Percentiles rank a stretch among this genome's conserved stretches.
Conservation (phyloP, 2,329 filamentous ascomycete genomes). For the Ophiognomonia clavigignenti-juglandacearum region DNA sequence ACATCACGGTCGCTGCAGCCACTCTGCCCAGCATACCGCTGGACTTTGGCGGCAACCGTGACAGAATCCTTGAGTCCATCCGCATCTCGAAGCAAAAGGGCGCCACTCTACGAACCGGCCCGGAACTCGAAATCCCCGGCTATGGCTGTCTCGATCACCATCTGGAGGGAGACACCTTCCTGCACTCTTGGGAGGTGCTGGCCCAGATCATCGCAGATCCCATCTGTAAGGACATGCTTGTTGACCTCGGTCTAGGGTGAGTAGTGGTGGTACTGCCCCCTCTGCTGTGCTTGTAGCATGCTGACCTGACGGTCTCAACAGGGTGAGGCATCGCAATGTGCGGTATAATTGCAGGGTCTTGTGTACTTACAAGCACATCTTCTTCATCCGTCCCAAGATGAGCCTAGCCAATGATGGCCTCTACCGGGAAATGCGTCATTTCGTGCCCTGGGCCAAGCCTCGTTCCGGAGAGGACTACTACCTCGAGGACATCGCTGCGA, state of each 20-base stretch:
- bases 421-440: slow-evolving; percentile 35
- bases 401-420: slow-evolving; percentile 31
- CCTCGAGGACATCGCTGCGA: slow-evolving; percentile 26
- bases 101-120: slow-evolving; percentile 58
- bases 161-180: slow-evolving; percentile 21
- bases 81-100: slow-evolving; percentile 53
- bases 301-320: not conserved
- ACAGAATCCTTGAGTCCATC: slow-evolving; percentile 61
- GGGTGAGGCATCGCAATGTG: slow-evolving; percentile 27
- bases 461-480: slow-evolving; percentile 32
- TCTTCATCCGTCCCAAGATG: slow-evolving; percentile 23
- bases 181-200: slow-evolving; percentile 20
- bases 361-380: slow-evolving; percentile 25
- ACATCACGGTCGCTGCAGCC: slow-evolving; percentile 31
- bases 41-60: slow-evolving; percentile 59
- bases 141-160: slow-evolving; percentile 30
- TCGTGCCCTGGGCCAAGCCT: slow-evolving; percentile 34
- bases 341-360: slow-evolving; percentile 34
- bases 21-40: slow-evolving; percentile 38
- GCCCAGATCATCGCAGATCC: slow-evolving; percentile 19
- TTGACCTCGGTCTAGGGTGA: slow-evolving; percentile 18
- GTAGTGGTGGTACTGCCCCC: not conserved
- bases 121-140: slow-evolving; percentile 37
- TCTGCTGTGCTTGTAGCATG: not conserved
- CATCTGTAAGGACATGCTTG: slow-evolving; percentile 19